Evolutionary conservation across 805 yeast species (phyloP).

Genomic region (Ogataea saltuana): DNA sequence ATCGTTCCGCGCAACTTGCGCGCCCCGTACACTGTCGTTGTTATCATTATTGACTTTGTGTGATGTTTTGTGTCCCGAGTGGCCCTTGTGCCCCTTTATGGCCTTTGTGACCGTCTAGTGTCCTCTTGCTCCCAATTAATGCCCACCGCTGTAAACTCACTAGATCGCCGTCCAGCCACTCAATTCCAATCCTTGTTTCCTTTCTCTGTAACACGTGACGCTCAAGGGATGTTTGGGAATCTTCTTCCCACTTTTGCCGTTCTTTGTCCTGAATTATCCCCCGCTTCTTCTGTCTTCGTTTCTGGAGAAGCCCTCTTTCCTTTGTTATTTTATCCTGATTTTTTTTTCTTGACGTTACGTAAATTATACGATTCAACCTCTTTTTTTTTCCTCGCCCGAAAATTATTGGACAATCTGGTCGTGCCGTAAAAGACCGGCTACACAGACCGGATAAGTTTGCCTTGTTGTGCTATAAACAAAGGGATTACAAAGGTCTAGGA

Average conservation of each 20-base stretch:
- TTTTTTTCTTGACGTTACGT: neutral
- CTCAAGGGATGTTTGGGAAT: neutral
- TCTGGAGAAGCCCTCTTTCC: neutral
- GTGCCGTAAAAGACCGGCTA: neutral
- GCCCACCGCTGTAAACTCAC: neutral
- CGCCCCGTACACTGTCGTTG: slow-evolving; percentile 3
- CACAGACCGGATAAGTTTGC: too few relatives aligned
- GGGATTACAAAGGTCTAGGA: too few relatives aligned
- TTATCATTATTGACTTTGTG: slow-evolving; percentile 12
- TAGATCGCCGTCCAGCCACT: neutral
- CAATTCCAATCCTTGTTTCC: neutral
- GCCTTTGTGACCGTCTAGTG: too few relatives aligned
- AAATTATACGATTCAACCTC: slow-evolving; percentile 4
- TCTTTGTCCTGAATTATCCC: neutral
- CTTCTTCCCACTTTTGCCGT: neutral
- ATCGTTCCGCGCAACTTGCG: slow-evolving; percentile 16
- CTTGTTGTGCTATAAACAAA: too few relatives aligned
- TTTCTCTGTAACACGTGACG: neutral
- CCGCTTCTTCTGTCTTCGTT: neutral
- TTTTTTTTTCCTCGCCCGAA: slow-evolving; percentile 4
- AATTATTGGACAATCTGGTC: neutral
- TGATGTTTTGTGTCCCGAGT: too few relatives aligned
- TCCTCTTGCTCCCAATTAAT: neutral
- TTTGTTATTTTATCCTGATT: neutral
- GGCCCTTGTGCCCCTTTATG: too few relatives aligned